A percentile compares a stretch with the other conserved stretches of the same genome.
Evolutionary conservation across 176 grass and related monocot genomes (phyloP).

Genomic region (Cenchrus americanus): DNA sequence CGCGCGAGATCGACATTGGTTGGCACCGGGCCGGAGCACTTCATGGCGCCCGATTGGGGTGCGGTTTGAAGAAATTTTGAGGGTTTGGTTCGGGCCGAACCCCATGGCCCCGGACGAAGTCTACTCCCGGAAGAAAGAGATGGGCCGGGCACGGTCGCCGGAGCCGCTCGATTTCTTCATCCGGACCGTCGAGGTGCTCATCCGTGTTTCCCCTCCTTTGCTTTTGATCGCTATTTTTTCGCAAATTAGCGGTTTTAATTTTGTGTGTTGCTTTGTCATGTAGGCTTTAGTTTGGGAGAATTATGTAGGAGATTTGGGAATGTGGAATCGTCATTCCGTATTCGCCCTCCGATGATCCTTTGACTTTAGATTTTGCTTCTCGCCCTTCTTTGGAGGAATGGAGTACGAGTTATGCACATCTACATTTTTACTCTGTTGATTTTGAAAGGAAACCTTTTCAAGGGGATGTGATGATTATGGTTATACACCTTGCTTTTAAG

Average conservation of each 20-base stretch:
- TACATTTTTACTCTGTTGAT: not conserved
- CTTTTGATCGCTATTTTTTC: not conserved
- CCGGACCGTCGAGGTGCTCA: conserved; percentile 68
- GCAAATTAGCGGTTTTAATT: not conserved
- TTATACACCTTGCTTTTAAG: not conserved
- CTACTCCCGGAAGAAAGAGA: conserved; percentile 45
- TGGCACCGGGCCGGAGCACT: not conserved
- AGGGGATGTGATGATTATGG: not conserved
- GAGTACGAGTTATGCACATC: not conserved
- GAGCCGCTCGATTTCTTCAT: conserved; percentile 80
- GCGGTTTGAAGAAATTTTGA: not conserved
- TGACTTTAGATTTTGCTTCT: not conserved
- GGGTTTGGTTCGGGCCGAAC: conserved; percentile 17
- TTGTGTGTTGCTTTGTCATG: not conserved
- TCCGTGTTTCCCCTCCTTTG: not conserved
- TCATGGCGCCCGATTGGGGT: not conserved
- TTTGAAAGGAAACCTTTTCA: not conserved
- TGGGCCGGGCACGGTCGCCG: conserved; percentile 58
- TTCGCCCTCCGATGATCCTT: not conserved
- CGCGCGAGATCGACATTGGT: not conserved
- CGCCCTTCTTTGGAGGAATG: not conserved
- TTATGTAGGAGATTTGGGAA: not conserved
- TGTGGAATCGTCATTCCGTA: not conserved
- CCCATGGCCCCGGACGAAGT: conserved; percentile 23
- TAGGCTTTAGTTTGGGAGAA: conserved; percentile 1